A percentile compares a stretch with the other conserved stretches of the same genome.
These are phyloP conservation scores for Raddia distichophylla DNA, from an alignment of 176 grass and related monocot genomes.

Conservation along the genomic window DNA sequence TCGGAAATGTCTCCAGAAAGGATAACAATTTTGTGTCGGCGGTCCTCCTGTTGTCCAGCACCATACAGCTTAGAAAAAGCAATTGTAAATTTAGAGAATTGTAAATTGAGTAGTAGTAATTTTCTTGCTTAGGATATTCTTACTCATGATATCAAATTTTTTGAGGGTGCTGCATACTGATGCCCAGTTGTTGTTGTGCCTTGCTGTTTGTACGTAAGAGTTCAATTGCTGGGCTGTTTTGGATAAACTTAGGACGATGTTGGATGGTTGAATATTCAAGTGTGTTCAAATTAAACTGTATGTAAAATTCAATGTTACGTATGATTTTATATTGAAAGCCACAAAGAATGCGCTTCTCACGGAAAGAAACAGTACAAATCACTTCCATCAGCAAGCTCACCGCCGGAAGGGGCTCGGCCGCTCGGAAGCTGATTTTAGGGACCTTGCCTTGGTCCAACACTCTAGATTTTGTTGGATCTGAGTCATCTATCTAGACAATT, in stretches of 20 bases:
- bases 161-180: not conserved
- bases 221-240: not conserved
- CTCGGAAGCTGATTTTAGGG: too few species aligned
- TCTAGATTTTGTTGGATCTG: too few species aligned
- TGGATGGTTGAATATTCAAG: too few species aligned
- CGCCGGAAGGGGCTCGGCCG: too few species aligned
- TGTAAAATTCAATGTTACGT: too few species aligned
- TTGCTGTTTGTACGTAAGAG: not conserved
- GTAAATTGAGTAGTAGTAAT: conserved; percentile 40
- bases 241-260: not conserved
- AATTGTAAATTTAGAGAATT: conserved; percentile 34
- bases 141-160: not conserved
- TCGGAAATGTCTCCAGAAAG: not conserved
- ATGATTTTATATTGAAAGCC: too few species aligned
- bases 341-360: too few species aligned
- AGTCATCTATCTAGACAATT: too few species aligned
- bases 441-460: too few species aligned
- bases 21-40: not conserved
- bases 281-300: too few species aligned
- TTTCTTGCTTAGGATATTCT: conserved; percentile 12
- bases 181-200: not conserved
- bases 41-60: not conserved
- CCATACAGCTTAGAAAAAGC: conserved; percentile 5
- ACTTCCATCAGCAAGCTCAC: too few species aligned
- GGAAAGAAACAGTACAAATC: too few species aligned